Evolutionary conservation across 2,329 filamentous ascomycete genomes (phyloP).

Genomic region (Phialophora macrospora): DNA sequence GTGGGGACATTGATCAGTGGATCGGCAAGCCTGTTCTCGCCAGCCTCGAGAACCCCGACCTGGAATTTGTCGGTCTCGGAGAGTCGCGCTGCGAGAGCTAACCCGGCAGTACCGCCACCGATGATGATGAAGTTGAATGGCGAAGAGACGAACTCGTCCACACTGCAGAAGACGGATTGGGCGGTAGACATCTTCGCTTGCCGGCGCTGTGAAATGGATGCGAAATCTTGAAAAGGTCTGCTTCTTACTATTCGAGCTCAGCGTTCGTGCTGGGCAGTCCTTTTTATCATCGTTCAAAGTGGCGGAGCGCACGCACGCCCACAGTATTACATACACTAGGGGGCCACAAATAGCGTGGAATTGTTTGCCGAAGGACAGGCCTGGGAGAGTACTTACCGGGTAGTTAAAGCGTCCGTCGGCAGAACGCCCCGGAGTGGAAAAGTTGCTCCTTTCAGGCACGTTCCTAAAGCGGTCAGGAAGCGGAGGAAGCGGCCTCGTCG

Average conservation of each 20-base stretch:
- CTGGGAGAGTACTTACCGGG: too few species aligned
- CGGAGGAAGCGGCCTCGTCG: too few species aligned
- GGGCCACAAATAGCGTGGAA: neutral
- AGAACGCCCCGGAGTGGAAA: too few species aligned
- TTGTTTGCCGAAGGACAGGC: neutral
- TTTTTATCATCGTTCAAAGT: neutral
- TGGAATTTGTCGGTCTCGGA: constrained; percentile 46
- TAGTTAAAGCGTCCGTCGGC: too few species aligned
- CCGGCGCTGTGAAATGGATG: neutral
- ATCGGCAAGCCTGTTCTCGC: constrained; percentile 41
- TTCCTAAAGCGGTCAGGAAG: too few species aligned
- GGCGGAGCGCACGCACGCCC: neutral
- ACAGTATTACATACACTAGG: neutral
- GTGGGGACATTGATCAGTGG: constrained; percentile 39
- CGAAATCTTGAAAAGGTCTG: too few species aligned
- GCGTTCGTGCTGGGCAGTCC: neutral
- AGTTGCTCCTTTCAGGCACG: too few species aligned
- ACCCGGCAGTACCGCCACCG: constrained; percentile 61
- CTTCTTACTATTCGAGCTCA: too few species aligned
- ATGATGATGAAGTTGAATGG: constrained; percentile 48
- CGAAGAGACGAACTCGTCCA: constrained; percentile 36
- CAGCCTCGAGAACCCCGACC: constrained; percentile 55
- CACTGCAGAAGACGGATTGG: constrained; percentile 41
- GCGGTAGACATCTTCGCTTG: constrained; percentile 2
- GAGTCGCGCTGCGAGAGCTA: constrained; percentile 56